Evolutionary conservation across 2,329 filamentous ascomycete genomes (phyloP).

Genomic region (Xylariaceae sp.): DNA sequence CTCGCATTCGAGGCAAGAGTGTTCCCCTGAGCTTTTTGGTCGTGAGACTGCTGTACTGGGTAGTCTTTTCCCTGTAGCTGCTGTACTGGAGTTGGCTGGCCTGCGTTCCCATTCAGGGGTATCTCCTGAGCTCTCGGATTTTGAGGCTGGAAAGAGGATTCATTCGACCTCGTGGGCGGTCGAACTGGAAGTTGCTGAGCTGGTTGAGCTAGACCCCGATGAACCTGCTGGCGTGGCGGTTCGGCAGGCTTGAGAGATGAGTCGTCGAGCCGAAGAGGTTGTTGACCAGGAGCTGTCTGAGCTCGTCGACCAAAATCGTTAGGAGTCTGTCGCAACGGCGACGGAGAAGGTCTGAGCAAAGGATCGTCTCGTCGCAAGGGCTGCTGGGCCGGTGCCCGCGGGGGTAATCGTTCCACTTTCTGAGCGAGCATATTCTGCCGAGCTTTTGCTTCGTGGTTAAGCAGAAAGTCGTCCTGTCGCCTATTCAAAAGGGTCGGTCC

Average conservation of each 20-base stretch:
- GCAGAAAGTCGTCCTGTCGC: not conserved
- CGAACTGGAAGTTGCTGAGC: not conserved
- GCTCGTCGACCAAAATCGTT: not conserved
- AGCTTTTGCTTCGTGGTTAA: not conserved
- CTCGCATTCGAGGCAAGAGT: no score
- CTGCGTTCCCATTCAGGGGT: no score
- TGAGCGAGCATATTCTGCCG: not conserved
- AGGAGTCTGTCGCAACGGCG: not conserved
- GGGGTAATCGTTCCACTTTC: not conserved
- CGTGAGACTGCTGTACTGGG: no score
- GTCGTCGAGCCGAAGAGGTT: not conserved
- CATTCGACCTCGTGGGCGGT: not conserved
- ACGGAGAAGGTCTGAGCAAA: not conserved
- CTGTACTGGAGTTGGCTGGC: no score
- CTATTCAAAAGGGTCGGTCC: not conserved
- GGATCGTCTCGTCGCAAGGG: not conserved
- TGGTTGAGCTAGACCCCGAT: not conserved
- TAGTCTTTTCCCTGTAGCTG: no score
- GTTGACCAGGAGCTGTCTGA: not conserved
- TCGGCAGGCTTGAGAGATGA: not conserved
- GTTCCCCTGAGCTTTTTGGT: no score
- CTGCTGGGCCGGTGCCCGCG: not conserved
- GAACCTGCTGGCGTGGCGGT: not conserved
- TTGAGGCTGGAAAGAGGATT: not conserved
- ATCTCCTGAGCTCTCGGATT: no score